A percentile compares a stretch with the other conserved stretches of the same genome.
Conservation (phyloP, 2,329 filamentous ascomycete species). For the Pseudogymnoascus sp. region DNA sequence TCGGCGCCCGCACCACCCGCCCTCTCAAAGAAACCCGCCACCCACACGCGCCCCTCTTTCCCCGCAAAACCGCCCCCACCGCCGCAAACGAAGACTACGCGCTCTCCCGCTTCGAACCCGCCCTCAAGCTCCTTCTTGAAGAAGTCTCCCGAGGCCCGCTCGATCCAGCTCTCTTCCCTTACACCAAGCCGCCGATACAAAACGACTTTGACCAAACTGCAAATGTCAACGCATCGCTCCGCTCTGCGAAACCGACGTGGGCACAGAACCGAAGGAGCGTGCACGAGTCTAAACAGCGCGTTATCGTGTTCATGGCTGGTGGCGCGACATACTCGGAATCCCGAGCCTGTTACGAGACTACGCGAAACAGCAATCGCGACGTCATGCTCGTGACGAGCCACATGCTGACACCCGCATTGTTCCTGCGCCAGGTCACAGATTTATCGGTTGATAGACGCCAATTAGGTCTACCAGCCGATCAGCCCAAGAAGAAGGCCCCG, state of each 20-base stretch:
- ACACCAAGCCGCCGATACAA: slow-evolving; percentile 60
- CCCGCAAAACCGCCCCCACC: slow-evolving; percentile 49
- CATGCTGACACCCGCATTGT: slow-evolving; percentile 81
- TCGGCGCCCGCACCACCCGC: slow-evolving; percentile 67
- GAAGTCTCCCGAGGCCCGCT: slow-evolving; percentile 58
- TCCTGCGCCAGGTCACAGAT: slow-evolving; percentile 74
- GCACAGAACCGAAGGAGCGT: slow-evolving; percentile 69
- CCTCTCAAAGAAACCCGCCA: slow-evolving; percentile 71
- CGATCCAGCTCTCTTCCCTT: slow-evolving; percentile 61
- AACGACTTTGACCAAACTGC: slow-evolving; percentile 52
- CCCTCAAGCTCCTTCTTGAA: slow-evolving; percentile 76
- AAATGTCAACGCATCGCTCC: slow-evolving; percentile 63
- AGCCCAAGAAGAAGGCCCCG: slow-evolving; percentile 72
- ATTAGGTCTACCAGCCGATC: slow-evolving; percentile 73
- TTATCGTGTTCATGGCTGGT: slow-evolving; percentile 91
- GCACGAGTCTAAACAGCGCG: slow-evolving; percentile 76
- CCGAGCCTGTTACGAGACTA: slow-evolving; percentile 80
- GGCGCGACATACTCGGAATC: slow-evolving; percentile 91
- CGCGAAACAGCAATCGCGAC: slow-evolving; percentile 64
- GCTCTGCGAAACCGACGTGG: slow-evolving; percentile 92
- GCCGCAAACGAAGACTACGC: slow-evolving; percentile 66
- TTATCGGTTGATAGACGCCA: slow-evolving; percentile 66
- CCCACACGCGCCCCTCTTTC: slow-evolving; percentile 60
- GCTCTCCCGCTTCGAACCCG: slow-evolving; percentile 80
- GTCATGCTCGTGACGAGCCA: slow-evolving; percentile 85